Evolutionary conservation across 1,284 basidiomycete genomes (phyloP), one percentile per base, ranked within the genome.

Genomic region (Ganoderma leucocontextum): DNA sequence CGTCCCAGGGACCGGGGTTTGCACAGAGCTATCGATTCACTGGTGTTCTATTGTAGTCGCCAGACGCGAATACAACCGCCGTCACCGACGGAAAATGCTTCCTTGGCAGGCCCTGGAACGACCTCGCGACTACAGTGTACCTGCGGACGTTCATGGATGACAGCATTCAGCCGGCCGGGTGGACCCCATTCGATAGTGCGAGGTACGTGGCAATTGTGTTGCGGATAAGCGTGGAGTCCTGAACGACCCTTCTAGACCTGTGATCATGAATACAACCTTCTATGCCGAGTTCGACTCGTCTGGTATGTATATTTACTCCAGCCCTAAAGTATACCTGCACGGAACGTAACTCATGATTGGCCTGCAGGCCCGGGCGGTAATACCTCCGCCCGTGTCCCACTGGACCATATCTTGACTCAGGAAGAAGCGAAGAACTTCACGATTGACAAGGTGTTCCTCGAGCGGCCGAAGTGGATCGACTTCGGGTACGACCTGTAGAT

Each of bases 31-130:
- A 2, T 25, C 22, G 6, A 19, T 39, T 25, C 25, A 22, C n/a
- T 17, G 25, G 38, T 22, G 29, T 62, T 25, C 13, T 39, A 15
- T 4, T 52, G 9, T 66, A 91, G 88, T 90, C 88, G 33, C 87
- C 88, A 0, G 89, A 91, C 76, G 88, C 87, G 1, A 86, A 87
- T 73, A 75, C 81, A 1, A 85, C 84, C 0, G 80, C 84, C 0
- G 77, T 82, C 15, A 88, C 87, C 0, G 72, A 75, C 3, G 80
- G 80, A 5, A 75, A 75, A 5, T 90, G 89, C 73, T 89, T 82
- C 75, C 79, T 90, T 13, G 89, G 88, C 15, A 84, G 89, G 1
- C 89, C 89, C 0, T 91, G 90, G 89, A 90, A 89, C 73, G 82
- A 86, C 64, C 76, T 88, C 12, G 86, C 90, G 0, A 83, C 84